Conservation (phyloP, 2,329 filamentous ascomycete genomes). For the Fonsecaea erecta region DNA sequence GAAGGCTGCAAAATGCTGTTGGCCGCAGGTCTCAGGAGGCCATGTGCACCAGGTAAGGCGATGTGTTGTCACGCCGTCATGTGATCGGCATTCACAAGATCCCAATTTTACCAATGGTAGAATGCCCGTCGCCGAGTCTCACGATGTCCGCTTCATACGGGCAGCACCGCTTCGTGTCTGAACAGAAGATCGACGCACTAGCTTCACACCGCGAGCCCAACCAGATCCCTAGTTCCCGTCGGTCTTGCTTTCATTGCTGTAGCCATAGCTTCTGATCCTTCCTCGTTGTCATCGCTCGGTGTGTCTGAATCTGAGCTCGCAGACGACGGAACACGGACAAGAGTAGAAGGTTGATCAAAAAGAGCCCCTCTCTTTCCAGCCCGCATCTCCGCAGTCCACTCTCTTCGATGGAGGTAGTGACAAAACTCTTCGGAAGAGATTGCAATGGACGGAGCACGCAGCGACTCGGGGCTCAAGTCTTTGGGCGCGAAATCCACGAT, state of each 20-base stretch:
- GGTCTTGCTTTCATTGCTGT: conserved; percentile 5
- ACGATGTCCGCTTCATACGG: background rate
- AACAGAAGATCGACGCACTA: conserved; percentile 1
- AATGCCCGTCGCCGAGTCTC: background rate
- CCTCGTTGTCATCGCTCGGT: conserved; percentile 5
- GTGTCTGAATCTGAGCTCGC: conserved; percentile 12
- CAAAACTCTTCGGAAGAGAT: conserved; percentile 10
- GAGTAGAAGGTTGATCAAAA: background rate
- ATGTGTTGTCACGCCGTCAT: background rate
- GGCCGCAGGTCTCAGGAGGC: too few relatives aligned
- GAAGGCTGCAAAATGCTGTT: too few relatives aligned
- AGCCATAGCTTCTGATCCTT: background rate
- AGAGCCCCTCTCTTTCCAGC: background rate
- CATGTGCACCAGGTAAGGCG: background rate
- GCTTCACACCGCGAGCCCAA: conserved; percentile 2
- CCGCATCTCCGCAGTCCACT: background rate
- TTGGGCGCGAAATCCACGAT: conserved; percentile 10
- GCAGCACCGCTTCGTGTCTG: conserved; percentile 1
- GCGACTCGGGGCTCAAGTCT: conserved; percentile 1
- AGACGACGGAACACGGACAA: conserved; percentile 1
- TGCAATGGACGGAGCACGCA: background rate
- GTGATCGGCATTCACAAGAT: background rate
- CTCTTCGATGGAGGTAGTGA: background rate
- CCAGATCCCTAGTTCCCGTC: conserved; percentile 2
- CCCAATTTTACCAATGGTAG: background rate